Evolutionary conservation across 2,329 filamentous ascomycete species (phyloP), one percentile per base, ranked within the genome.

Genomic region (Hymenoscyphus linearis): DNA sequence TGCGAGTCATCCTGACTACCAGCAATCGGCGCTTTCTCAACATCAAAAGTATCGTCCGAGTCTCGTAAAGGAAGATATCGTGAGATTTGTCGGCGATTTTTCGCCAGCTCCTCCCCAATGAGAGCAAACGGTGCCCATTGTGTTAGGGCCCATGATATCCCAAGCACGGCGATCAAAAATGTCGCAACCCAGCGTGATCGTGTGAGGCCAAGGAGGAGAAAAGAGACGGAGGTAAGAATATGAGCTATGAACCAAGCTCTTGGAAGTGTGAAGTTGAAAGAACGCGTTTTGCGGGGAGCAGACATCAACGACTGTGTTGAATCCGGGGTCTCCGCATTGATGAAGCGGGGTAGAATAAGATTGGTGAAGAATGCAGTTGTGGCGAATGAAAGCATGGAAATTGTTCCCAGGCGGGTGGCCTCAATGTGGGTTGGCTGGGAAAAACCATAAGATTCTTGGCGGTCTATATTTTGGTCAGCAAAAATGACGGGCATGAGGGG

Each of bases 81-180:
- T 26, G n/a, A 9, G 5, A 16, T 25, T 22, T 47, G 26, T 22
- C 25, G 12, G 6, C 58, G 58, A 31, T 10, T 18, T 36, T 56
- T 59, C 18, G 67, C 66, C n/a, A 70, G 55, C 47, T 72, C 71
- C 16, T 64, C 64, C 1, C 68, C 68, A 16, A 73, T 70, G 13
- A 73, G 58, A 0, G 69, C 67, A 56, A 70, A 72, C 1, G 71
- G 71, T 3, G 67, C 70, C 68, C 69, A 73, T 58, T 70, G 69
- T 1, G 69, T 72, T 34, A 71, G 47, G 2, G 70, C 70, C 70
- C 70, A 73, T 6, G 68, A 66, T 1, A 71, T 59, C 13, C 70
- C 71, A 13, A 66, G 50, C 22, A 64, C 59, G 14, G 54, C 40
- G n/a, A 53, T 52, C 22, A 62, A 22, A 36, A 44, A 18, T 35